Evolutionary conservation across 441 rosid genomes (phyloP).

Genomic region (Capsella rubella): DNA sequence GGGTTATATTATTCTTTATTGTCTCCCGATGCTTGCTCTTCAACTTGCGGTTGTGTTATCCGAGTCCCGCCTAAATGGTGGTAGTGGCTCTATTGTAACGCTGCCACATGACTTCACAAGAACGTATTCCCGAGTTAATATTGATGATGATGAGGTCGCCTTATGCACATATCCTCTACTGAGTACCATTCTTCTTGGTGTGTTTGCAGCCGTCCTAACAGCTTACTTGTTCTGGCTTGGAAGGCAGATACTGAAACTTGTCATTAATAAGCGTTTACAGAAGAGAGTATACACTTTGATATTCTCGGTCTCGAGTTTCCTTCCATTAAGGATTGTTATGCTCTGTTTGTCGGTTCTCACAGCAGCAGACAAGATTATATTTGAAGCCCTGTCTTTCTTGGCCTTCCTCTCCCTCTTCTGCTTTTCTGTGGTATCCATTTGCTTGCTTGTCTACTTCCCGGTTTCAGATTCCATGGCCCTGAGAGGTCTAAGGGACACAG

Average conservation of each 20-base stretch:
- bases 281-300: conserved; percentile 84
- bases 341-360: conserved; percentile 86
- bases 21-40: conserved; percentile 80
- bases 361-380: conserved; percentile 67
- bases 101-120: conserved; percentile 78
- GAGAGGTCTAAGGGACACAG: conserved; percentile 66
- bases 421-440: conserved; percentile 80
- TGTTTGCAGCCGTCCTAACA: conserved; percentile 71
- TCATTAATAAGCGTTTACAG: conserved; percentile 91
- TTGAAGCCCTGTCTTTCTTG: conserved; percentile 80
- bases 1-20: conserved; percentile 65
- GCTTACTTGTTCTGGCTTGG: conserved; percentile 90
- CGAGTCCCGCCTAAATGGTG: conserved; percentile 68
- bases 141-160: conserved; percentile 50
- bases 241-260: conserved; percentile 82
- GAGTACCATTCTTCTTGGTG: conserved; percentile 82
- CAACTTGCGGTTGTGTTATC: conserved; percentile 75
- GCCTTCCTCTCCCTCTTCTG: conserved; percentile 82
- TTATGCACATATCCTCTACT: conserved; percentile 92
- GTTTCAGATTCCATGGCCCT: conserved; percentile 94
- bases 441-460: conserved; percentile 85
- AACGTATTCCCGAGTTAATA: conserved; percentile 47
- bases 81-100: conserved; percentile 51
- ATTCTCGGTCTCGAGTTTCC: conserved; percentile 84
- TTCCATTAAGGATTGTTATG: conserved; percentile 83